These are phyloP conservation scores for Mucor sp. DNA, from an alignment of 371 early-diverging fungal species.

Conservation along the genomic window DNA sequence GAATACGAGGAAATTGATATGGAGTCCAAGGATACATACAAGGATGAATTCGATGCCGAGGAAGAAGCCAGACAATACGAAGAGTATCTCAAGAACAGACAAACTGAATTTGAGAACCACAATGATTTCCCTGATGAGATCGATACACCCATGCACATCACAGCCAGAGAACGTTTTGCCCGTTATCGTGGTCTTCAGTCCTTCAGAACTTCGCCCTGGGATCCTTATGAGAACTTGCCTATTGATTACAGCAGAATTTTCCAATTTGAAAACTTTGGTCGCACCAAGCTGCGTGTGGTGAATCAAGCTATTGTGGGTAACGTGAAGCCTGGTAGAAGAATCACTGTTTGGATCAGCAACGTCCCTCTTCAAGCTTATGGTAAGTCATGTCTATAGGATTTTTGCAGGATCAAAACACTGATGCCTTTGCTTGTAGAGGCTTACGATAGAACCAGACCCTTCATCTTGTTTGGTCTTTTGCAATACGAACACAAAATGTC, in stretches of 20 bases:
- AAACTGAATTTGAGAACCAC: slow-evolving; percentile 71
- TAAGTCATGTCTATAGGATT: too few relatives aligned
- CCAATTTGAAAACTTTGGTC: slow-evolving; percentile 86
- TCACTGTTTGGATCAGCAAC: slow-evolving; percentile 68
- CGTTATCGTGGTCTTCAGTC: slow-evolving; percentile 94
- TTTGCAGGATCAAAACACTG: too few relatives aligned
- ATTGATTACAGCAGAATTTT: slow-evolving; percentile 93
- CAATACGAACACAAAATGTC: slow-evolving; percentile 95
- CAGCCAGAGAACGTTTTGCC: slow-evolving; percentile 86
- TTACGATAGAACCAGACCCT: slow-evolving; percentile 60
- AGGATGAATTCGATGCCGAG: slow-evolving; percentile 47
- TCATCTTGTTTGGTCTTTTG: slow-evolving; percentile 81
- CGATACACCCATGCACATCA: slow-evolving; percentile 85
- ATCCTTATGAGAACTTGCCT: slow-evolving; percentile 96
- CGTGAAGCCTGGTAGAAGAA: slow-evolving; percentile 63
- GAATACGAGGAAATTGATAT: slow-evolving; percentile 81
- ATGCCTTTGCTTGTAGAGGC: slow-evolving; percentile 35
- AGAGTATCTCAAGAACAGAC: slow-evolving; percentile 72
- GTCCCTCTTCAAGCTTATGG: slow-evolving; percentile 69
- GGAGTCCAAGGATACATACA: slow-evolving; percentile 50
- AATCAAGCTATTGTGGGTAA: slow-evolving; percentile 59
- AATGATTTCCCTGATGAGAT: slow-evolving; percentile 95
- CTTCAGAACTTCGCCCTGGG: slow-evolving; percentile 95
- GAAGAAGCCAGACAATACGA: slow-evolving; percentile 58
- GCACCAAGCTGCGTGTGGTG: slow-evolving; percentile 75